A percentile compares a stretch with the other conserved stretches of the same genome.
These are phyloP conservation scores for Cytospora schulzeri DNA, from an alignment of 2,329 filamentous ascomycete genomes.

Conservation along the genomic window DNA sequence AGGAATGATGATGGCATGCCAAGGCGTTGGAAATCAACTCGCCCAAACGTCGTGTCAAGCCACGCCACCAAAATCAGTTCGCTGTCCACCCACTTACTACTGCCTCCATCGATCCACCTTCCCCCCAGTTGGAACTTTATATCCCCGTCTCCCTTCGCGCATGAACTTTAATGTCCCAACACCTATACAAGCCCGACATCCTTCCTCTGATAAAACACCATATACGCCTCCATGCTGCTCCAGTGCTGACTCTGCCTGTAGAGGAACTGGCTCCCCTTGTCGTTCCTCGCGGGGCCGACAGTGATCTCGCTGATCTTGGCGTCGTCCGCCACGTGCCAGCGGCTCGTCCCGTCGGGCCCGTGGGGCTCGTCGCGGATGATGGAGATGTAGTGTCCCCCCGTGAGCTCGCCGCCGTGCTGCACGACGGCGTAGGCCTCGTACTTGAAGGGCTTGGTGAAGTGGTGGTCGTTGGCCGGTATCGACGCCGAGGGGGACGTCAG, in stretches of 20 bases:
- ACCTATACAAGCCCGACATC: slow-evolving; percentile 18
- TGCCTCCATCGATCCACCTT: neutral
- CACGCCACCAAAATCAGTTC: neutral
- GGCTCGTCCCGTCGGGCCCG: slow-evolving; percentile 38
- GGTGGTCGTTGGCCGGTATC: slow-evolving; percentile 40
- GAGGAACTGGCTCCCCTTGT: slow-evolving; percentile 42
- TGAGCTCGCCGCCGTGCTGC: slow-evolving; percentile 70
- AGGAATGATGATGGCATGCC: neutral
- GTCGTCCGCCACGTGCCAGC: slow-evolving; percentile 57
- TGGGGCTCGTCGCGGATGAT: slow-evolving; percentile 60
- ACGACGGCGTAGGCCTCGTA: slow-evolving; percentile 90
- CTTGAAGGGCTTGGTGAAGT: slow-evolving; percentile 59
- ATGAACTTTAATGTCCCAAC: neutral
- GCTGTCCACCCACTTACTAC: neutral
- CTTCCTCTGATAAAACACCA: slow-evolving; percentile 45
- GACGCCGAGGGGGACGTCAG: slow-evolving; percentile 30
- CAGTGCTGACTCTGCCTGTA: slow-evolving; percentile 37
- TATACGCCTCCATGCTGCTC: slow-evolving; percentile 46
- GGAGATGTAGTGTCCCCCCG: slow-evolving; percentile 79
- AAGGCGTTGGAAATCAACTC: neutral
- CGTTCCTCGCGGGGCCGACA: slow-evolving; percentile 41
- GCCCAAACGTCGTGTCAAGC: neutral
- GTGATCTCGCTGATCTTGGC: slow-evolving; percentile 43
- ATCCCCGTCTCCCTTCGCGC: neutral
- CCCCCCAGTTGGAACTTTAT: no score